These are phyloP conservation scores for Apiotrichum brassicae DNA, from an alignment of 1,284 basidiomycete species.

Conservation along the genomic window DNA sequence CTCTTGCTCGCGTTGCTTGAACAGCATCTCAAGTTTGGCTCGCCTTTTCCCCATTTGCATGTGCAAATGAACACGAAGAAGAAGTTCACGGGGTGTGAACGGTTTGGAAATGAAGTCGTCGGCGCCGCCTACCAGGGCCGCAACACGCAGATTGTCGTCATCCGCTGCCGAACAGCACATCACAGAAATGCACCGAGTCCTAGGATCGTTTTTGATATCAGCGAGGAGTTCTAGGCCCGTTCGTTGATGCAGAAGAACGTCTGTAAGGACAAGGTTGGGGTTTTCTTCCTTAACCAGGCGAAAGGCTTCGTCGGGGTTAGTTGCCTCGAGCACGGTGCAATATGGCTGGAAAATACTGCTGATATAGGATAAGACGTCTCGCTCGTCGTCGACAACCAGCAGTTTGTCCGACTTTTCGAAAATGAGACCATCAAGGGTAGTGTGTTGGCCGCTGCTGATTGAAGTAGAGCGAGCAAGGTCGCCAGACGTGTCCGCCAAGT, in stretches of 20 bases:
- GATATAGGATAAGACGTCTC: conserved; percentile 41
- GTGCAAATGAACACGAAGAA: conserved; percentile 45
- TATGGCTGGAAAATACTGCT: conserved; percentile 35
- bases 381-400: conserved; percentile 29
- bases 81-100: conserved; percentile 45
- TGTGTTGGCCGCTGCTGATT: neutral
- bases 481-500: too few species aligned
- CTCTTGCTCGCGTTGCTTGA: conserved; percentile 34
- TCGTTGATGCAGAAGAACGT: conserved; percentile 44
- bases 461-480: too few species aligned
- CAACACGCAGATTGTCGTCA: conserved; percentile 34
- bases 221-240: conserved; percentile 29
- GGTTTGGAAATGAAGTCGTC: conserved; percentile 46
- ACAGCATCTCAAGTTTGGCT: conserved; percentile 33
- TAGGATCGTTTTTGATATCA: conserved; percentile 15
- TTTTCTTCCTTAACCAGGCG: conserved; percentile 13
- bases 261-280: conserved; percentile 36
- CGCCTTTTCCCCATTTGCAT: conserved; percentile 43
- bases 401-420: conserved; percentile 28
- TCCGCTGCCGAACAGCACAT: conserved; percentile 29
- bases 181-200: conserved; percentile 23
- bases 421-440: conserved; percentile 6
- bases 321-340: conserved; percentile 41
- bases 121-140: conserved; percentile 45
- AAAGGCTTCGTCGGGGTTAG: conserved; percentile 43